Evolutionary conservation across 768 basidiomycete species (phyloP).

Genomic region (Coprinellus micaceus): DNA sequence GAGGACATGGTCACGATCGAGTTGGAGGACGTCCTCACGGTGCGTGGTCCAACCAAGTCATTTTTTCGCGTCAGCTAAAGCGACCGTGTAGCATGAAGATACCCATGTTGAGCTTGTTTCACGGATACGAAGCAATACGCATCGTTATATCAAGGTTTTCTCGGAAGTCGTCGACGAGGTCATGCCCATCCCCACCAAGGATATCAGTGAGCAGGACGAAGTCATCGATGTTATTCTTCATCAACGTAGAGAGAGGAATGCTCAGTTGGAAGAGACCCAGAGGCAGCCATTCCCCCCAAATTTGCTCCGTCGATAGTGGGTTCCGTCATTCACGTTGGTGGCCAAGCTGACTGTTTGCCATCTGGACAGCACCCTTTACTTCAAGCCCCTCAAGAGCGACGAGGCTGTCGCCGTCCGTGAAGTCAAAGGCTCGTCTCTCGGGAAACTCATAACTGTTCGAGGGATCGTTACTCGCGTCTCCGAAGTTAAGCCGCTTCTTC

Average conservation of each 20-base stretch:
- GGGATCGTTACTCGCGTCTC: constrained; percentile 98
- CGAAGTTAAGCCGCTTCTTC: constrained; percentile 95
- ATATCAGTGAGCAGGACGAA: constrained; percentile 88
- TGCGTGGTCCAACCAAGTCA: constrained; percentile 22
- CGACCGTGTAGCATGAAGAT: constrained; percentile 54
- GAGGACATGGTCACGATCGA: constrained; percentile 87
- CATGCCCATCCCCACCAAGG: constrained; percentile 84
- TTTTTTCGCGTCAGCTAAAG: constrained; percentile 11
- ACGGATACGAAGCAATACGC: constrained; percentile 79
- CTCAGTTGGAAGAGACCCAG: constrained; percentile 68
- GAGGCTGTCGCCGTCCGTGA: constrained; percentile 85
- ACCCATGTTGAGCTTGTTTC: constrained; percentile 70
- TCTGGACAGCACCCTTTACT: constrained; percentile 82
- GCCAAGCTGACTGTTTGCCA: constrained; percentile 15
- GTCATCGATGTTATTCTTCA: constrained; percentile 96
- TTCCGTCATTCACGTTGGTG: constrained; percentile 17
- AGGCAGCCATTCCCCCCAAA: constrained; percentile 86
- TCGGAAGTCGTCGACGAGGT: constrained; percentile 86
- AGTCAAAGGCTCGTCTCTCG: constrained; percentile 82
- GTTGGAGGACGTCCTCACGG: constrained; percentile 80
- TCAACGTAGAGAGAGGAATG: constrained; percentile 87
- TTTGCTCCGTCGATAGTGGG: constrained; percentile 92
- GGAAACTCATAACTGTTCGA: constrained; percentile 90
- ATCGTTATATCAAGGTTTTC: constrained; percentile 88
- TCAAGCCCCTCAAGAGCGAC: constrained; percentile 78